These are phyloP conservation scores for Trifolium dubium DNA, from an alignment of 306 rosid species.

Conservation along the genomic window DNA sequence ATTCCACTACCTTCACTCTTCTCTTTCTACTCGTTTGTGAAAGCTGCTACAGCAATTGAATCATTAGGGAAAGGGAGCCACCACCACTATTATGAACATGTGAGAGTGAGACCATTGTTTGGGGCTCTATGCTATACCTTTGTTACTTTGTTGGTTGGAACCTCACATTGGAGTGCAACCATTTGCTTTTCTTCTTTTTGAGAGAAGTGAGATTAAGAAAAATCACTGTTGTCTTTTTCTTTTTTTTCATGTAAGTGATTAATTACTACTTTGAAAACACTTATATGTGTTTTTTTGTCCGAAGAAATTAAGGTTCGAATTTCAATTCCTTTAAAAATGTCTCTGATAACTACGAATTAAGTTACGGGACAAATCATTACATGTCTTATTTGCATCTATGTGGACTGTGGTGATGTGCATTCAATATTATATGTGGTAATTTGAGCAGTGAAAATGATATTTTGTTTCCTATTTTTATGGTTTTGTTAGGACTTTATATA, in stretches of 20 bases:
- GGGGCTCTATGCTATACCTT: constrained; percentile 47
- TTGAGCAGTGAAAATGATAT: constrained; percentile 34
- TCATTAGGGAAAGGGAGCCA: constrained; percentile 73
- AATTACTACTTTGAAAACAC: constrained; percentile 16
- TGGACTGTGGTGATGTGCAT: constrained; percentile 8
- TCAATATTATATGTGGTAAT: background rate
- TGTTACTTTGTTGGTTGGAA: constrained; percentile 45
- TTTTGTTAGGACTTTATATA: constrained; percentile 32
- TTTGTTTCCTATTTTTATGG: constrained; percentile 25
- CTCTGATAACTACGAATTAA: too few relatives aligned
- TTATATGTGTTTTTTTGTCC: too few relatives aligned
- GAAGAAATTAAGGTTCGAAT: too few relatives aligned
- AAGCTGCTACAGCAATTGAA: constrained; percentile 48
- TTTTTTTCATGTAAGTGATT: constrained; percentile 32
- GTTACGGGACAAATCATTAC: too few relatives aligned
- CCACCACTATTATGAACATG: constrained; percentile 71
- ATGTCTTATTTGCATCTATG: constrained; percentile 22
- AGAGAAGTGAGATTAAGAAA: constrained; percentile 44
- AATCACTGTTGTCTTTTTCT: constrained; percentile 23
- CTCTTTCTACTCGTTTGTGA: constrained; percentile 25
- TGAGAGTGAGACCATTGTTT: constrained; percentile 71
- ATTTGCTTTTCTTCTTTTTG: constrained; percentile 54
- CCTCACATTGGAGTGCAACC: constrained; percentile 51
- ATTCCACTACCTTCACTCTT: constrained; percentile 16
- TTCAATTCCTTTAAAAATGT: too few relatives aligned